Evolutionary conservation across 2,329 filamentous ascomycete genomes (phyloP), one percentile per base, ranked within the genome.

Genomic region (Endothia cerciana): DNA sequence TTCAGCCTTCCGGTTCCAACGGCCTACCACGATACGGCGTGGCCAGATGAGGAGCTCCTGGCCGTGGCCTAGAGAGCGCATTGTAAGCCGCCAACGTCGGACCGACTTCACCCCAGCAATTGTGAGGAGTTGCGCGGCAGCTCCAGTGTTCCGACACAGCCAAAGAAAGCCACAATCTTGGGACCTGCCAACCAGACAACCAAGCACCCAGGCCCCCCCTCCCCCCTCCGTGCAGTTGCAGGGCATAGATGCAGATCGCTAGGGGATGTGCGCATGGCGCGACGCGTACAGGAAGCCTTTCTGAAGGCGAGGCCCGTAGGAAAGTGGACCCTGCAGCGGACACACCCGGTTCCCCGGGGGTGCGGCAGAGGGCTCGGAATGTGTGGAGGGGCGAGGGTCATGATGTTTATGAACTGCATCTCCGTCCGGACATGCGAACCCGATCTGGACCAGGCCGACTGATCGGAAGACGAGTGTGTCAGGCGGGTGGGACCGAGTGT

Each of bases 401-500:
- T 22, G 25, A 17, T 2, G 13, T 51, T 51, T 25, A 51, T 25
- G 13, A 11, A 51, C 5, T 49, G 13, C 45, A 51, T 28, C 47
- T 51, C 47, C 47, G 47, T 51, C 5, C 47, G 47, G 47, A 28
- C 47, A 28, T 51, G 53, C 30, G 22, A 56, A 22, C 53, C 33
- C 17, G 30, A 22, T 56, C n/a, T 22, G 30, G 53, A 2, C 22
- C 30, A 38, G 30, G n/a, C 53, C 53, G 33, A 56, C 30, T 15
- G 15, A 7, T 56, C n/a, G 25, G 47, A 55, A 22, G 7, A 36
- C 53, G 60, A 25, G 55, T 63, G 28, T 66, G 45, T 45, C 64
- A 47, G 47, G 43, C n/a, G 60, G 60, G 57, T 60, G 28, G 60
- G 63, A n/a, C 55, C 45, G 53, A 56, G 30, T 33, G 19, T 19